Evolutionary conservation across 169 alveolate genomes (phyloP).

Genomic region (Besnoitia besnoiti): DNA sequence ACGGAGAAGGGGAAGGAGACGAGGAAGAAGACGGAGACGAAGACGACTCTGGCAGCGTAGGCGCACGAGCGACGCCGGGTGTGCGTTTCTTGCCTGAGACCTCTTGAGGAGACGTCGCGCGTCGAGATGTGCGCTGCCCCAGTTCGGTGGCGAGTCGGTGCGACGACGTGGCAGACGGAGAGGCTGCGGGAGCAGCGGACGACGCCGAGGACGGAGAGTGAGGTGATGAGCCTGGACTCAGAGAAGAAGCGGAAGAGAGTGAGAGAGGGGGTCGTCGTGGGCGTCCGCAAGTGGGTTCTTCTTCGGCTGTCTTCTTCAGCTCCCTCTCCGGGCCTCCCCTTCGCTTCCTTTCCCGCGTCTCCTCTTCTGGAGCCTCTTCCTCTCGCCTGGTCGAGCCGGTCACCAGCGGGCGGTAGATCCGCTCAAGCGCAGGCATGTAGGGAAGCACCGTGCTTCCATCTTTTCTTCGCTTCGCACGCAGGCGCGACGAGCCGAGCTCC

Average conservation of each 20-base stretch:
- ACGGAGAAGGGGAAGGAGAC: background rate
- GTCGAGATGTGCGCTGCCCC: no score
- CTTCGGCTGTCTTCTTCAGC: background rate
- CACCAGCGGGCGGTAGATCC: background rate
- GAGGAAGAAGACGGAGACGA: background rate
- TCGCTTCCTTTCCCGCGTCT: background rate
- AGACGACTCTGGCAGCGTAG: background rate
- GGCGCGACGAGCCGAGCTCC: background rate
- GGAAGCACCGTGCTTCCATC: background rate
- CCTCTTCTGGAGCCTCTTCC: background rate
- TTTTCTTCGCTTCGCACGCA: background rate
- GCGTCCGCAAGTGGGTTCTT: no score
- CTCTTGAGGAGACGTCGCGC: no score
- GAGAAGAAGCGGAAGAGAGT: no score
- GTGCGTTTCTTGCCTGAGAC: no score
- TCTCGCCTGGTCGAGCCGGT: background rate
- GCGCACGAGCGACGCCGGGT: background rate
- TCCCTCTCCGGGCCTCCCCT: background rate
- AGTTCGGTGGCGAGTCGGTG: background rate
- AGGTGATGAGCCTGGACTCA: background rate
- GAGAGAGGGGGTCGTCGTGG: no score
- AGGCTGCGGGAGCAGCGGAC: background rate
- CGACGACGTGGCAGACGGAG: background rate
- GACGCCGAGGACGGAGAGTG: background rate
- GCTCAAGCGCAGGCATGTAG: background rate